phyloP scores from a whole-genome alignment of 345 rosid species.

The Arabidopsis arenosa region DNA sequence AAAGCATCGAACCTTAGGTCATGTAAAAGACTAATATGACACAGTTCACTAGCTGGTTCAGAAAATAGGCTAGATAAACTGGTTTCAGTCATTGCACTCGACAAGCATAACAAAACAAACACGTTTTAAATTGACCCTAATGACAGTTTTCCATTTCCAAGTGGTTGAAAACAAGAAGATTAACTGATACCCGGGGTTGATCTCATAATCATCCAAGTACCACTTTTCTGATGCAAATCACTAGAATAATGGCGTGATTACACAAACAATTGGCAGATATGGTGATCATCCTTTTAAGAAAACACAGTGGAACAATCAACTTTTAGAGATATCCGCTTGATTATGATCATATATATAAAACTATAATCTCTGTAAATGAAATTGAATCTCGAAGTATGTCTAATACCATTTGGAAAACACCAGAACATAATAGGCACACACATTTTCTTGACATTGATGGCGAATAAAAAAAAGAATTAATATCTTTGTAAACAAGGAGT shows the following conservation, averaged over 20 bases:
- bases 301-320: conserved; percentile 3
- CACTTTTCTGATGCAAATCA: conserved; percentile 11
- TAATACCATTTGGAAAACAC: conserved; percentile 12
- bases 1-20: conserved; percentile 18
- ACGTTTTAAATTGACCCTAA: not conserved
- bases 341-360: not conserved
- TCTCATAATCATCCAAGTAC: not conserved
- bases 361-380: not conserved
- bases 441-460: not conserved
- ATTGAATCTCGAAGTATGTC: conserved; percentile 11
- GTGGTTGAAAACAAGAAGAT: not conserved
- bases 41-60: not conserved
- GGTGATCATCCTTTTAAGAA: conserved; percentile 13
- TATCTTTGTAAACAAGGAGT: not conserved
- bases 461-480: not conserved
- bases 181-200: conserved; percentile 13
- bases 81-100: conserved; percentile 8
- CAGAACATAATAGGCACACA: not conserved
- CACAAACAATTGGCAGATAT: not conserved
- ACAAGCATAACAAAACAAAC: not conserved
- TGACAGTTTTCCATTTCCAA: not conserved
- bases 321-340: not conserved
- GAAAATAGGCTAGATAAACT: conserved; percentile 12
- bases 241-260: not conserved
- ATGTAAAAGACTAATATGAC: conserved; percentile 3